Evolutionary conservation across 805 yeast genomes (phyloP), one percentile per base, ranked within the genome.

Genomic region (Candida ficus): DNA sequence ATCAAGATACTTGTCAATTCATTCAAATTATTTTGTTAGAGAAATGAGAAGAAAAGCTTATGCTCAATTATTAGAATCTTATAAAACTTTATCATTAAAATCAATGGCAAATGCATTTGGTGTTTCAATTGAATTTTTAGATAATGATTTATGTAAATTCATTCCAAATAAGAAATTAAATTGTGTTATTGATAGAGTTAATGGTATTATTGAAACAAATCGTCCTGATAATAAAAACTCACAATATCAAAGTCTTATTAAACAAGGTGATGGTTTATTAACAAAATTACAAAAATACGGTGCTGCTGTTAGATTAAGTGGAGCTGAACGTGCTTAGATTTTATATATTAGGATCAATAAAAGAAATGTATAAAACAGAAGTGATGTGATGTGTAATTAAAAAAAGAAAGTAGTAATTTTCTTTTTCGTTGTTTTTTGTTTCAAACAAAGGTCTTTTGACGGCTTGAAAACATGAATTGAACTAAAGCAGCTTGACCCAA

Each of bases 241-340:
- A 42, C 98, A 91, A 66, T 93, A 90, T 63, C 95, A 89, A 60
- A 63, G 71, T 47, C 73, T 93, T 56, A 80, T 93, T 55, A 89
- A 87, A 63, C 95, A 83, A 60, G 98, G 99, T 47, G 99, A 93
- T 58, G 78, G 81, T 2, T 71, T 93, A 54, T 76, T 93, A 60
- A 91, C 99, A 14, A 93, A 91, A 63, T 73, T 93, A 58, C 99
- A 93, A 63, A 93, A 90, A 63, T 93, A 91, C 54, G 95, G 96
- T 35, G 96, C 98, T 33, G 96, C 97, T 18, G 98, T 93, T 37
- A 85, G 95, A 62, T 74, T 93, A 54, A 83, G 95, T 57, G 97
- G 98, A 35, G 85, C 95, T 21, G 96, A 89, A 59, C 73, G 79
- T 51, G 79, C 75, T 27, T 33, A 17, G n/a, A 14, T 7, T 33